Conservation (phyloP, 1,139 yeast genomes). For the Meyerozyma elateridarum region DNA sequence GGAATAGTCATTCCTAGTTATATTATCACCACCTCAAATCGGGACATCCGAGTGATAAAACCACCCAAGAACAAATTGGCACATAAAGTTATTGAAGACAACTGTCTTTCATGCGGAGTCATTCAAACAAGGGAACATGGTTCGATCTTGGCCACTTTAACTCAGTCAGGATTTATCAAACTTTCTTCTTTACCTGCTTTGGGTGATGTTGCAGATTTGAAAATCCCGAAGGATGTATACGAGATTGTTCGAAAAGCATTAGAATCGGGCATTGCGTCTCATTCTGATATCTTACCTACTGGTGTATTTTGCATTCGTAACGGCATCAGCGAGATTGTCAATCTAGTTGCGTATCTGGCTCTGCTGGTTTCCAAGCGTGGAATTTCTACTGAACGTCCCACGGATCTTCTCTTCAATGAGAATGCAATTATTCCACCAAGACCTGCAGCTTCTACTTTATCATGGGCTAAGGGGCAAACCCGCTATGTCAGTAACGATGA, state of each 20-base stretch:
- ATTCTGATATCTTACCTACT: slow-evolving; percentile 46
- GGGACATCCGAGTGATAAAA: slow-evolving; percentile 62
- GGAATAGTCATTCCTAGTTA: slow-evolving; percentile 65
- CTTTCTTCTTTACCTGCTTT: slow-evolving; percentile 37
- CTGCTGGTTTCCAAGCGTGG: slow-evolving; percentile 12
- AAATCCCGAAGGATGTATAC: slow-evolving; percentile 30
- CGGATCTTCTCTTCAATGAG: slow-evolving; percentile 57
- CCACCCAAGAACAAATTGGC: slow-evolving; percentile 59
- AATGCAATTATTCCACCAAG: slow-evolving; percentile 66
- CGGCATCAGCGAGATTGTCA: slow-evolving; percentile 49
- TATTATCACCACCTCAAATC: slow-evolving; percentile 50
- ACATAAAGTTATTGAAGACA: slow-evolving; percentile 62
- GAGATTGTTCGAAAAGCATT: slow-evolving; percentile 21
- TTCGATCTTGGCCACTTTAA: slow-evolving; percentile 31
- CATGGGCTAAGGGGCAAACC: slow-evolving; percentile 79
- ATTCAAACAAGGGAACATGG: slow-evolving; percentile 29
- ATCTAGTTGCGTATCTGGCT: slow-evolving; percentile 32
- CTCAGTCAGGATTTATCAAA: slow-evolving; percentile 36
- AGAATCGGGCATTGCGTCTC: slow-evolving; percentile 19
- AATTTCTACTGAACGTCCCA: slow-evolving; percentile 18
- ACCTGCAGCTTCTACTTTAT: slow-evolving; percentile 75
- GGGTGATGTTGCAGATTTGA: slow-evolving; percentile 33
- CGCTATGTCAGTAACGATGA: slow-evolving; percentile 57
- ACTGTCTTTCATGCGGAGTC: slow-evolving; percentile 46
- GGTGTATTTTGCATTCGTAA: slow-evolving; percentile 73